These are phyloP conservation scores for Candida glucosophila DNA, from an alignment of 1,139 yeast genomes.

Conservation along the genomic window DNA sequence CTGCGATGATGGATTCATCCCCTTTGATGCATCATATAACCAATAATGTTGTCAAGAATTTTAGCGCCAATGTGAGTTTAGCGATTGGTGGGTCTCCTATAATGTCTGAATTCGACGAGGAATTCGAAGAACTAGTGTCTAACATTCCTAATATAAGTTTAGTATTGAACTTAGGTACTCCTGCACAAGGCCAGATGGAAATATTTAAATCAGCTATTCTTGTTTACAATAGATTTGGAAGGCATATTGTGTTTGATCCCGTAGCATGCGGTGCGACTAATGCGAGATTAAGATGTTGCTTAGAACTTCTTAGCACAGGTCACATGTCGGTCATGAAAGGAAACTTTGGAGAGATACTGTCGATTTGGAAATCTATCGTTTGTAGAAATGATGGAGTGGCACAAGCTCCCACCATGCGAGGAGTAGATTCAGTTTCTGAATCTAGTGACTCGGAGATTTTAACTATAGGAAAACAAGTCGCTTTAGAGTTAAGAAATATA, in stretches of 20 bases:
- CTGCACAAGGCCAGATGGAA: conserved; percentile 34
- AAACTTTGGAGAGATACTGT: conserved; percentile 72
- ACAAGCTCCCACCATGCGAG: conserved; percentile 52
- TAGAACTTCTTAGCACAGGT: conserved; percentile 46
- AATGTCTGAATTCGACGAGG: conserved; percentile 75
- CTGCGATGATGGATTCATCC: conserved; percentile 4
- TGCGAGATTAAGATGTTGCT: conserved; percentile 44
- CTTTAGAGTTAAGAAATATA: conserved; percentile 46
- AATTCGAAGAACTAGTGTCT: conserved; percentile 58
- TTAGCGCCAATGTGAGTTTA: conserved; percentile 82
- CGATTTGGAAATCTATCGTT: conserved; percentile 21
- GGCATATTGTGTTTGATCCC: conserved; percentile 77
- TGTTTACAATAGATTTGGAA: conserved; percentile 48
- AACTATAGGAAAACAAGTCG: conserved; percentile 42
- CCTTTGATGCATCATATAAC: conserved; percentile 88
- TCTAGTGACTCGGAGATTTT: conserved; percentile 20
- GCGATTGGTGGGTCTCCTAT: conserved; percentile 86
- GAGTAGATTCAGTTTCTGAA: conserved; percentile 56
- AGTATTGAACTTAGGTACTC: conserved; percentile 74
- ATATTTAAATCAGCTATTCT: conserved; percentile 45
- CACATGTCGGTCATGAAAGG: conserved; percentile 74
- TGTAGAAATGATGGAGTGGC: too few relatives aligned
- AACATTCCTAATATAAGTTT: conserved; percentile 45
- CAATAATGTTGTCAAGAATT: conserved; percentile 80
- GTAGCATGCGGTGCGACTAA: conserved; percentile 85